Evolutionary conservation across 768 basidiomycete species (phyloP).

Genomic region (Calocybe gangraenosa): DNA sequence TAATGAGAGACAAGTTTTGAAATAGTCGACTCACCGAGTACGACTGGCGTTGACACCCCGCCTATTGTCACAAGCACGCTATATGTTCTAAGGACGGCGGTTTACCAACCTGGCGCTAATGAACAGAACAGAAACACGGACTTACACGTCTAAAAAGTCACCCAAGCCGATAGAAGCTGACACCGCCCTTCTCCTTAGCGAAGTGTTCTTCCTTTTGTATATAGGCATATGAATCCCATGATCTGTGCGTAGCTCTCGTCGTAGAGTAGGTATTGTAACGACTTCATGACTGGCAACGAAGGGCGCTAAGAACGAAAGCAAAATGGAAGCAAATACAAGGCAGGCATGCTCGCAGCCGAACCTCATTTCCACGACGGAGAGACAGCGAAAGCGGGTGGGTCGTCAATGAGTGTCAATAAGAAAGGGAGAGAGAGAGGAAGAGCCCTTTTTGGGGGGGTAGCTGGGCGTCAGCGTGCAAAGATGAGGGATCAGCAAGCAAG

Average conservation of each 20-base stretch:
- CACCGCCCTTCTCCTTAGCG: conserved; percentile 24
- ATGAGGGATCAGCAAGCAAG: neutral
- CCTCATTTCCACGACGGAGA: neutral
- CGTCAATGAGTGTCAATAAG: conserved; percentile 1
- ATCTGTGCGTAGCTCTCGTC: conserved; percentile 19
- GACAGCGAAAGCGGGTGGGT: conserved; percentile 1
- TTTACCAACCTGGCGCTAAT: neutral
- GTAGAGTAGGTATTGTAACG: neutral
- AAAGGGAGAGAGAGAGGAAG: neutral
- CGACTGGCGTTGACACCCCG: conserved; percentile 44
- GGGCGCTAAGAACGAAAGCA: conserved; percentile 5
- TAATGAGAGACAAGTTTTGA: neutral
- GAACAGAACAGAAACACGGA: conserved; percentile 5
- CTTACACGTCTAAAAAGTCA: conserved; percentile 60
- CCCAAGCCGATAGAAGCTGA: conserved; percentile 50
- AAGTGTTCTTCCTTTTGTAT: conserved; percentile 17
- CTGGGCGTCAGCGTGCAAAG: too few relatives aligned
- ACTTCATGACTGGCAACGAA: conserved; percentile 1
- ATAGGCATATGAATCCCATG: conserved; percentile 36
- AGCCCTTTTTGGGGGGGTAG: too few relatives aligned
- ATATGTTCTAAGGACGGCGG: conserved; percentile 46
- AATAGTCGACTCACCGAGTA: conserved; percentile 45
- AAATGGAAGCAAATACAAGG: conserved; percentile 3
- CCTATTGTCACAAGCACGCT: conserved; percentile 59
- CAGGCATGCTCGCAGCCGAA: conserved; percentile 2